These are phyloP conservation scores for Xerocomus minutiporus DNA, from an alignment of 1,284 basidiomycete genomes.

Conservation along the genomic window DNA sequence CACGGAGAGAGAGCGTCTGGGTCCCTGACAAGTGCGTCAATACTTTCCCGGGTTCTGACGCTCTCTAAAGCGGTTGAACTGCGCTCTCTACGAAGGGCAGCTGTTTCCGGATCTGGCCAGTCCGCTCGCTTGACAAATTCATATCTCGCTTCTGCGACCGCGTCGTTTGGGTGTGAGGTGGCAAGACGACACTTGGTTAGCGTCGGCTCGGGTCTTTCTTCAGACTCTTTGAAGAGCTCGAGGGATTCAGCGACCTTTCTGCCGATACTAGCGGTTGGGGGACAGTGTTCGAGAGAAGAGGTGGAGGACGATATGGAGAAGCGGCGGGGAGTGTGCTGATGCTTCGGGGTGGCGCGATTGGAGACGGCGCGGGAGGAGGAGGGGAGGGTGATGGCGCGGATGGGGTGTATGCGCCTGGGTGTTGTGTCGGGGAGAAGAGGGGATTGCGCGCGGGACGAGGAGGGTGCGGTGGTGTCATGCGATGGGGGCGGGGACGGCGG, in stretches of 20 bases:
- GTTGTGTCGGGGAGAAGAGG: conserved; percentile 7
- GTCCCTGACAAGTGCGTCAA: conserved; percentile 33
- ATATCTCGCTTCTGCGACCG: conserved; percentile 62
- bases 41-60: conserved; percentile 47
- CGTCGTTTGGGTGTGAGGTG: conserved; percentile 43
- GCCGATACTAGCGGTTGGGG: conserved; percentile 49
- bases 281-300: conserved; percentile 23
- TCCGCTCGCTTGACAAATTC: conserved; percentile 78
- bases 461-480: conserved; percentile 23
- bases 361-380: conserved; percentile 16
- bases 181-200: conserved; percentile 38
- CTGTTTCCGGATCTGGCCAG: conserved; percentile 72
- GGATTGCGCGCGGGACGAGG: conserved; percentile 43
- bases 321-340: conserved; percentile 39
- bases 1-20: conserved; percentile 34
- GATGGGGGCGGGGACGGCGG: conserved; percentile 24
- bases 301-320: conserved; percentile 41
- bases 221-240: conserved; percentile 75
- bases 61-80: conserved; percentile 57
- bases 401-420: conserved; percentile 27
- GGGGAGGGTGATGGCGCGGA: conserved; percentile 41
- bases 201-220: conserved; percentile 33
- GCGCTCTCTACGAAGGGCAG: conserved; percentile 60
- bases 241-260: conserved; percentile 77
- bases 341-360: conserved; percentile 23